Evolutionary conservation across 1,284 basidiomycete genomes (phyloP).

Genomic region (Puccinia brachypodii): DNA sequence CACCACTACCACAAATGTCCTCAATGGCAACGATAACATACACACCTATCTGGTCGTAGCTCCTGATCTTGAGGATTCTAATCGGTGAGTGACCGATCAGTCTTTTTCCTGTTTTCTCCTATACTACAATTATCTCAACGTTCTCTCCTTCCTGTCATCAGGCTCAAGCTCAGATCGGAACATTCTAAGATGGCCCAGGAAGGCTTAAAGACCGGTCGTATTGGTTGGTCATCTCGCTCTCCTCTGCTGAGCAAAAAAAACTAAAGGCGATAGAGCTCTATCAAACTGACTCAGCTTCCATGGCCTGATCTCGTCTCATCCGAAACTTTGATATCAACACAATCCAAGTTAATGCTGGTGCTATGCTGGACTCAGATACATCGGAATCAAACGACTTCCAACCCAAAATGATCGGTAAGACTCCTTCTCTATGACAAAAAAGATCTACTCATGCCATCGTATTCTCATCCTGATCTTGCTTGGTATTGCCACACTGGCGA

Average conservation of each 20-base stretch:
- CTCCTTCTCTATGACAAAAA: not conserved
- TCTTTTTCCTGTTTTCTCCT: not conserved
- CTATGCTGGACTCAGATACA: not conserved
- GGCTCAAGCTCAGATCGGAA: not conserved
- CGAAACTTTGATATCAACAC: not conserved
- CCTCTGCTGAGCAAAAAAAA: too few species aligned
- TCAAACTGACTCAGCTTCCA: too few species aligned
- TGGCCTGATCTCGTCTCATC: not conserved
- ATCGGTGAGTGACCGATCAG: not conserved
- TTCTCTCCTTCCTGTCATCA: not conserved
- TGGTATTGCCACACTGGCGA: too few species aligned
- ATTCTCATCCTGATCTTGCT: too few species aligned
- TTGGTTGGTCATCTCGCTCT: not conserved
- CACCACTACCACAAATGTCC: not conserved
- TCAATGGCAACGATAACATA: not conserved
- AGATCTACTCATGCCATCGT: not conserved
- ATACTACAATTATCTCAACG: not conserved
- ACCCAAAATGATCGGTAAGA: slow-evolving; percentile 3
- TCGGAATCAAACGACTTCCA: slow-evolving; percentile 4
- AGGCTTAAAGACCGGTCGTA: slow-evolving; percentile 8
- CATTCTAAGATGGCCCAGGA: slow-evolving; percentile 12
- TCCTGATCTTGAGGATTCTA: not conserved
- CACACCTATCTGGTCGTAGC: not conserved
- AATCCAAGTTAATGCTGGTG: not conserved
- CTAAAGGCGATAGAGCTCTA: too few species aligned